phyloP scores from a whole-genome alignment of 495 filamentous ascomycete genomes.

The Daldinia concentrica region DNA sequence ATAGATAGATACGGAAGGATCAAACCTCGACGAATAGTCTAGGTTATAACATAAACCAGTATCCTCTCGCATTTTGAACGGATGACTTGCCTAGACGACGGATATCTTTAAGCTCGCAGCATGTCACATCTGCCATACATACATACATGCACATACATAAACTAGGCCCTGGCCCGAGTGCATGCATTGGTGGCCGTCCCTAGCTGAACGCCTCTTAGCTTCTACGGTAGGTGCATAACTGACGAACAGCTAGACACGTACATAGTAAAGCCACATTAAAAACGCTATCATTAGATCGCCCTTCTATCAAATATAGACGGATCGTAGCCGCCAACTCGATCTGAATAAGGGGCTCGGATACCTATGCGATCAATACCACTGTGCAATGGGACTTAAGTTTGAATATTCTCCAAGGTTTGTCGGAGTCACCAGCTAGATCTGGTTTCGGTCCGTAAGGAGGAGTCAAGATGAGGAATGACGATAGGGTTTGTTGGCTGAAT shows the following conservation, averaged over 20 bases:
- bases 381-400: conserved; percentile 26
- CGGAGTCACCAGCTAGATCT: conserved; percentile 42
- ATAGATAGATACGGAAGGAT: conserved; percentile 13
- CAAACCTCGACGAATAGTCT: conserved; percentile 11
- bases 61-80: conserved; percentile 21
- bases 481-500: conserved; percentile 45
- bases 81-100: conserved; percentile 29
- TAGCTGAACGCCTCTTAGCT: conserved; percentile 46
- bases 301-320: conserved; percentile 6
- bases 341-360: conserved; percentile 13
- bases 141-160: conserved; percentile 43
- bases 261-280: conserved; percentile 20
- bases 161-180: conserved; percentile 52
- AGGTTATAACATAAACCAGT: conserved; percentile 15
- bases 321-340: conserved; percentile 7
- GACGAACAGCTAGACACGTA: conserved; percentile 41
- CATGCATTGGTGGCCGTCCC: conserved; percentile 58
- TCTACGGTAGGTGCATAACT: conserved; percentile 38
- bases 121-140: conserved; percentile 45
- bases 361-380: not conserved
- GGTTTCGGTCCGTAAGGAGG: conserved; percentile 43
- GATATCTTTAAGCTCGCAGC: conserved; percentile 41
- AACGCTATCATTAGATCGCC: not conserved
- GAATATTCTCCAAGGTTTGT: conserved; percentile 30
- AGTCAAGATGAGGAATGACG: conserved; percentile 41